Evolutionary conservation across 208 protist species (phyloP), one percentile per base, ranked within the genome.

Genomic region (Trypanosoma brucei): DNA sequence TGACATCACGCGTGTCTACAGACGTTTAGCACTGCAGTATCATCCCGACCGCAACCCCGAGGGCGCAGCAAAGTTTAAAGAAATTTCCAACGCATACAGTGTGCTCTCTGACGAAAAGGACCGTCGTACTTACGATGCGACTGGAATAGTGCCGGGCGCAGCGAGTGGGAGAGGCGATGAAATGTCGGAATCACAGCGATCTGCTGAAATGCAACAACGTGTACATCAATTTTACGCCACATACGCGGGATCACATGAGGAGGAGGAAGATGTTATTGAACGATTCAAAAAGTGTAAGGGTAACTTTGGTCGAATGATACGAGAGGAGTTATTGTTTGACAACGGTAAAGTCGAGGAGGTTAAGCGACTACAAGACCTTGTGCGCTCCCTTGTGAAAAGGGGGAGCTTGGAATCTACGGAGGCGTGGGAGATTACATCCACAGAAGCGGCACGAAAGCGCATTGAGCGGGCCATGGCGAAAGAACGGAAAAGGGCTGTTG

Each of bases 61-160:
- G 44, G 91, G 91, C 36, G 72, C 66, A 37, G 78, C 92, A 33
- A 78, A 87, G 59, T 97, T 97, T 72, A 93, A 93, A 56, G 57
- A 76, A 44, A 91, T 99, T 46, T 83, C 84, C 37, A 82, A 92
- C 54, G 98, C 98, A 33, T 99, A 99, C 72, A 88, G 97, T n/a
- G 79, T 99, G 1, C 84, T 99, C 6, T 79, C 63, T 59, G 96
- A 99, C 61, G 36, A 64, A 5, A 72, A 98, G 57, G 98, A 98
- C 66, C 85, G 96, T 34, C 58, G 77, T n/a, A 59, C 98, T 3
- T 99, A 99, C 79, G 98, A 99, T 77, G 59, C 63, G 33, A 91
- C 81, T 0, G 89, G 89, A n/a, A 39, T 82, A 54, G 60, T 80
- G 11, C 75, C 66, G 9, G 72, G 67, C 33, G 60, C 58, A 50